phyloP scores from a whole-genome alignment of 192 early-diverging fungal species.

The Coemansia sp. region DNA sequence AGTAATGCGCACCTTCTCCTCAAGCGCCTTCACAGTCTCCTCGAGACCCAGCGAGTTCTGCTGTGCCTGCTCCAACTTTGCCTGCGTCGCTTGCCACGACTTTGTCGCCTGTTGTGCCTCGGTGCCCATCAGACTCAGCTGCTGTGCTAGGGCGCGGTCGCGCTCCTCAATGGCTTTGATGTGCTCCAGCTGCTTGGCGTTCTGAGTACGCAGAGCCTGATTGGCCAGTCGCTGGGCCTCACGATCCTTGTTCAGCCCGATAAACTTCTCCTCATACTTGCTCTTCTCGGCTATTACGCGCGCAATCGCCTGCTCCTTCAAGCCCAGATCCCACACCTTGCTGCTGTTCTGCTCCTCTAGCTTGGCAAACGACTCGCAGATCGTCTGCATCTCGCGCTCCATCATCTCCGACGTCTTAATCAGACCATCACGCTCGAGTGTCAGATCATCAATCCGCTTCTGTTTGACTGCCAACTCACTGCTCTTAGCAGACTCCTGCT shows the following conservation, averaged over 20 bases:
- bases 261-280: slow-evolving; percentile 83
- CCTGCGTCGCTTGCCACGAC: slow-evolving; percentile 57
- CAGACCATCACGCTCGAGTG: slow-evolving; percentile 57
- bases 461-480: slow-evolving; percentile 50
- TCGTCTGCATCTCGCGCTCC: slow-evolving; percentile 58
- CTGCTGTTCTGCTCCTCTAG: slow-evolving; percentile 82
- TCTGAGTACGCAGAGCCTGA: slow-evolving; percentile 69
- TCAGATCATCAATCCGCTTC: slow-evolving; percentile 55
- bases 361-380: slow-evolving; percentile 65
- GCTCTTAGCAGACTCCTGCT: slow-evolving; percentile 14
- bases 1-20: slow-evolving; percentile 43
- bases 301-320: slow-evolving; percentile 77
- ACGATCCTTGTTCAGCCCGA: slow-evolving; percentile 66
- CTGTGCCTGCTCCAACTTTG: slow-evolving; percentile 65
- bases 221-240: slow-evolving; percentile 64
- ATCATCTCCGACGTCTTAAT: slow-evolving; percentile 56
- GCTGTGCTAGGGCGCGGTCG: slow-evolving; percentile 65
- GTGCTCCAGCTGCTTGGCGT: slow-evolving; percentile 82
- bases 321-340: slow-evolving; percentile 72
- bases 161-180: slow-evolving; percentile 77
- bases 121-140: slow-evolving; percentile 66
- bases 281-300: slow-evolving; percentile 80
- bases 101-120: slow-evolving; percentile 60
- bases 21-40: slow-evolving; percentile 54
- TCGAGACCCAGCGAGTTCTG: slow-evolving; percentile 58